Evolutionary conservation across 495 filamentous ascomycete species (phyloP).

Genomic region (Aspergillus cristatus): DNA sequence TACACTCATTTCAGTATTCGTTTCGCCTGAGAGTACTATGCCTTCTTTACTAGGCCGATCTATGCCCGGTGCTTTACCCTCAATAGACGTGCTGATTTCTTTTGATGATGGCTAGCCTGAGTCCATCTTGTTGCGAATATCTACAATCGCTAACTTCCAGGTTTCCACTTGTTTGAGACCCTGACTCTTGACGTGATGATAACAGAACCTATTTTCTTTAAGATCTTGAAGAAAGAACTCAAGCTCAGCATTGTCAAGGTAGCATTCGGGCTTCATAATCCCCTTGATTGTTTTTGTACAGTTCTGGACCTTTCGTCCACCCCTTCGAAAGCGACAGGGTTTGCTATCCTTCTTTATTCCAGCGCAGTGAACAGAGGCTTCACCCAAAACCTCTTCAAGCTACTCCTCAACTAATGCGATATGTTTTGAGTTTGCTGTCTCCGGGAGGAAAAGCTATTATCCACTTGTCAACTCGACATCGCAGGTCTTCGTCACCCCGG

Average conservation of each 20-base stretch:
- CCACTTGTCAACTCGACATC: conserved; percentile 1
- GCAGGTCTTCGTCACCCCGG: neutral
- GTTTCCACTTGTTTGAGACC: neutral
- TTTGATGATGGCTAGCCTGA: neutral
- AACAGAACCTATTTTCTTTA: conserved; percentile 1
- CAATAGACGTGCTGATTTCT: too few relatives aligned
- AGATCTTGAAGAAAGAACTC: conserved; percentile 3
- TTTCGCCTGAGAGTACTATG: neutral
- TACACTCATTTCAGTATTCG: neutral
- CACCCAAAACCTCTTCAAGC: conserved; percentile 1
- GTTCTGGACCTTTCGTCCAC: conserved; percentile 4
- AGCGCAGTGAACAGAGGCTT: conserved; percentile 1
- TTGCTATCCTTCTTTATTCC: neutral
- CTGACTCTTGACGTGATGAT: conserved; percentile 1
- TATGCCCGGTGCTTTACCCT: too few relatives aligned
- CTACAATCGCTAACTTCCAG: conserved; percentile 1
- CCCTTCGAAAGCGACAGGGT: neutral
- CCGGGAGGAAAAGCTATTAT: neutral
- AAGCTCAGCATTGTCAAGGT: conserved; percentile 1
- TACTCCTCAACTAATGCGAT: neutral
- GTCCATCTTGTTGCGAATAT: conserved; percentile 1
- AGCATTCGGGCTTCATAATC: conserved; percentile 4
- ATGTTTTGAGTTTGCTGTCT: neutral
- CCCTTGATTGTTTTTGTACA: conserved; percentile 2
- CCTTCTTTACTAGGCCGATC: too few relatives aligned